phyloP scores from a whole-genome alignment of 208 protist genomes.

The Leptomonas pyrrhocoris region DNA sequence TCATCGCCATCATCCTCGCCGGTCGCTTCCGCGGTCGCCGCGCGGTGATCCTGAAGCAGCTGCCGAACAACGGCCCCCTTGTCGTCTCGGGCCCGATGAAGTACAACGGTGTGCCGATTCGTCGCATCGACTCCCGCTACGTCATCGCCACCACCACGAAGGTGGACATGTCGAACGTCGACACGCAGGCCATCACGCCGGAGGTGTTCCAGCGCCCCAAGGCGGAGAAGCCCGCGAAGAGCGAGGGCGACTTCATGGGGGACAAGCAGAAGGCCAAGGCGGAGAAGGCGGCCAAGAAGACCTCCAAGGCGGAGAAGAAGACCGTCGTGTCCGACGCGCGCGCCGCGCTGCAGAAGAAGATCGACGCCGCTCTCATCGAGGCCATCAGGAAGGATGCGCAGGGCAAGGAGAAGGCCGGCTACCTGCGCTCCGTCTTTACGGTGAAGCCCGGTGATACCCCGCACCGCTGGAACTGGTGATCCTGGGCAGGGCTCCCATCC shows the following conservation, averaged over 20 bases:
- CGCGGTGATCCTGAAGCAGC: slow-evolving; percentile 98
- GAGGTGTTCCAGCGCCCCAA: slow-evolving; percentile 78
- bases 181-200: slow-evolving; percentile 76
- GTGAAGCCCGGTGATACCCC: slow-evolving; percentile 81
- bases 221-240: slow-evolving; percentile 82
- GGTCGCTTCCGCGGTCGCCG: slow-evolving; percentile 97
- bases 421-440: slow-evolving; percentile 88
- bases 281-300: slow-evolving; percentile 82
- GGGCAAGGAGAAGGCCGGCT: slow-evolving; percentile 81
- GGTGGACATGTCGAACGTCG: slow-evolving; percentile 92
- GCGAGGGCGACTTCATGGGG: slow-evolving; percentile 88
- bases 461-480: slow-evolving; percentile 88
- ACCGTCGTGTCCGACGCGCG: slow-evolving; percentile 72
- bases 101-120: slow-evolving; percentile 98
- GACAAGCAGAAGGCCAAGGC: slow-evolving; percentile 82
- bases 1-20: slow-evolving; percentile 90
- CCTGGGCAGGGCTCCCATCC: too few species aligned
- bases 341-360: slow-evolving; percentile 80
- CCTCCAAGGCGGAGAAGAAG: slow-evolving; percentile 63
- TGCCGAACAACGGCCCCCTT: slow-evolving; percentile 94
- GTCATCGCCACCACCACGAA: slow-evolving; percentile 98
- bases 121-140: slow-evolving; percentile 97
- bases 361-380: slow-evolving; percentile 77
- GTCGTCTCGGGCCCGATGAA: slow-evolving; percentile 96
- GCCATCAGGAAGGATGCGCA: slow-evolving; percentile 77